Conservation (phyloP, 1,284 basidiomycete genomes). For the Exobasidium cylindrosporum region DNA sequence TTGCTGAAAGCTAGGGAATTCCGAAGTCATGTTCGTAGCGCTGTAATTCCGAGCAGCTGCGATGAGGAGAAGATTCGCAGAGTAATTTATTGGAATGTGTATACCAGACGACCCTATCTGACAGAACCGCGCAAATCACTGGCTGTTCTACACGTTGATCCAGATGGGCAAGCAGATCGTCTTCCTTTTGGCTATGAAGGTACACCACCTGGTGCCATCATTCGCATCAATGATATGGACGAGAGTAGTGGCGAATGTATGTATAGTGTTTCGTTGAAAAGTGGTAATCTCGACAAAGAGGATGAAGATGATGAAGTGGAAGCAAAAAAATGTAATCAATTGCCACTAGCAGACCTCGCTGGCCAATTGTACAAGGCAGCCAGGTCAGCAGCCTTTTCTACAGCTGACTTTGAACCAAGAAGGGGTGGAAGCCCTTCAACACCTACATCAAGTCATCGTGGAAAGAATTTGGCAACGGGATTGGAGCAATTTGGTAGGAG, state of each 20-base stretch:
- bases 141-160: constrained; percentile 31
- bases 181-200: constrained; percentile 30
- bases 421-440: constrained; percentile 15
- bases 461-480: constrained; percentile 30
- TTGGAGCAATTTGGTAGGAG: constrained; percentile 38
- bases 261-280: constrained; percentile 29
- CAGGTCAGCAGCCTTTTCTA: constrained; percentile 18
- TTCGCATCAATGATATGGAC: constrained; percentile 35
- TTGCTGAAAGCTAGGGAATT: constrained; percentile 34
- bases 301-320: constrained; percentile 19
- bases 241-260: constrained; percentile 28
- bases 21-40: constrained; percentile 35
- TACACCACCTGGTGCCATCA: constrained; percentile 27
- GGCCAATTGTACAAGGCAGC: constrained; percentile 25
- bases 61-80: constrained; percentile 26
- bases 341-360: constrained; percentile 24
- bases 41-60: constrained; percentile 23
- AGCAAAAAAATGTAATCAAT: not conserved
- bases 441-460: constrained; percentile 28
- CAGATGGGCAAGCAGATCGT: constrained; percentile 14
- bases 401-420: not conserved
- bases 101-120: constrained; percentile 24
- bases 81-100: constrained; percentile 44
- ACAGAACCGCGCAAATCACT: constrained; percentile 23
- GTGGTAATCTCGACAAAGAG: constrained; percentile 7